Percentiles rank a stretch among this genome's conserved stretches.
Conservation (phyloP, 2,329 filamentous ascomycete genomes). For the Diplocarpon mali region DNA sequence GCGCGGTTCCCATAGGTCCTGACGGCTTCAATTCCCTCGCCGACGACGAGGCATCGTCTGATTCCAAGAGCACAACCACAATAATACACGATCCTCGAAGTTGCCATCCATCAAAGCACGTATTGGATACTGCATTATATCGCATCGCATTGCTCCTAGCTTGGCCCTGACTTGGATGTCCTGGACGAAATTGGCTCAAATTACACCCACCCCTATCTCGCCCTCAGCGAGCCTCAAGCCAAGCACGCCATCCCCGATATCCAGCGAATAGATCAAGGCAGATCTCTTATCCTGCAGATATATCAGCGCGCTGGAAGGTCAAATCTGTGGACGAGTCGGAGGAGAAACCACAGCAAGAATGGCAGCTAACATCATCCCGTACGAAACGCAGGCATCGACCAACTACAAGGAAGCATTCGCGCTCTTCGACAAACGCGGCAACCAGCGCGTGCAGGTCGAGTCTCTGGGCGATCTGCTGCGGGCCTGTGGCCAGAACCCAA, state of each 20-base stretch:
- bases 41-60: too few relatives aligned
- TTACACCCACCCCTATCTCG: not conserved
- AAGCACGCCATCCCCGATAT: not conserved
- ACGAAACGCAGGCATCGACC: constrained; percentile 55
- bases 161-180: too few relatives aligned
- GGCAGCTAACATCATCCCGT: constrained; percentile 9
- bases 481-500: constrained; percentile 96
- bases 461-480: constrained; percentile 87
- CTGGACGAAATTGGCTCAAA: too few relatives aligned
- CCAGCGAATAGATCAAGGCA: not conserved
- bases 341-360: not conserved
- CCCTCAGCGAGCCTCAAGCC: not conserved
- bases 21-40: too few relatives aligned
- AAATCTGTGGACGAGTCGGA: not conserved
- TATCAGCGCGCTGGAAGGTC: not conserved
- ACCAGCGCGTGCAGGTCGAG: constrained; percentile 77
- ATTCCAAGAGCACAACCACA: too few relatives aligned
- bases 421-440: constrained; percentile 98
- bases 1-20: too few relatives aligned
- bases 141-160: too few relatives aligned
- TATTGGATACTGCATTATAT: too few relatives aligned
- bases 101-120: too few relatives aligned
- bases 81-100: too few relatives aligned
- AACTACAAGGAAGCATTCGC: constrained; percentile 99
- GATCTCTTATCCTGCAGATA: not conserved